Evolutionary conservation across 1,284 basidiomycete genomes (phyloP).

Genomic region (Agroathelia rolfsii): DNA sequence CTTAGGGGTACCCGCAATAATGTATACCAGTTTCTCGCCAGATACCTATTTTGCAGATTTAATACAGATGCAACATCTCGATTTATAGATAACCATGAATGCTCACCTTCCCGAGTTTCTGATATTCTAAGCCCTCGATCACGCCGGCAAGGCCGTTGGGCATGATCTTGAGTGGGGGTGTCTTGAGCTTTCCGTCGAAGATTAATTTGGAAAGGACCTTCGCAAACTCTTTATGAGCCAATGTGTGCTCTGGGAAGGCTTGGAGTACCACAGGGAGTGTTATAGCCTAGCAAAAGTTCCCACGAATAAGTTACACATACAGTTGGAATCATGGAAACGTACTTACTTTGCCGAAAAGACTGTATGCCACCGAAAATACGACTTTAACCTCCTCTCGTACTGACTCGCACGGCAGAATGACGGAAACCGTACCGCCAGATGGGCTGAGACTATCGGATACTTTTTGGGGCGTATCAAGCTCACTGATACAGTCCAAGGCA

Average conservation of each 20-base stretch:
- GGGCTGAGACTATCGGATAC: constrained; percentile 15
- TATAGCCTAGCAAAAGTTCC: too few relatives aligned
- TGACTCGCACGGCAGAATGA: constrained; percentile 15
- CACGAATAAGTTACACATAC: constrained; percentile 13
- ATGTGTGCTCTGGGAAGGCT: constrained; percentile 16
- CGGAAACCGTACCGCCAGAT: constrained; percentile 19
- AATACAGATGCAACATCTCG: too few relatives aligned
- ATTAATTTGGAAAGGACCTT: constrained; percentile 10
- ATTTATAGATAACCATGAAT: constrained; percentile 24
- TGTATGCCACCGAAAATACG: constrained; percentile 18
- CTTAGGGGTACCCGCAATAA: too few relatives aligned
- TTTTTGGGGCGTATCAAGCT: constrained; percentile 11
- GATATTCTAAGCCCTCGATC: constrained; percentile 13
- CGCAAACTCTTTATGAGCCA: constrained; percentile 11
- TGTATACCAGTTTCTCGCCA: too few relatives aligned
- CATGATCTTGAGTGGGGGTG: constrained; percentile 13
- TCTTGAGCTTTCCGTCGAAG: constrained; percentile 10
- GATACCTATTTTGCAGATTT: too few relatives aligned
- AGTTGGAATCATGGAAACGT: background rate
- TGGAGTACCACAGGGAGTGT: constrained; percentile 4
- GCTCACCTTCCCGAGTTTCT: constrained; percentile 19
- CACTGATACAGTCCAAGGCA: constrained; percentile 15
- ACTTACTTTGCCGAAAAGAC: constrained; percentile 17
- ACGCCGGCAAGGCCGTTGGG: constrained; percentile 14
- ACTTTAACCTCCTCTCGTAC: constrained; percentile 14